These are phyloP conservation scores for Backusella australiensis DNA, from an alignment of 192 early-diverging fungal species.

Conservation along the genomic window DNA sequence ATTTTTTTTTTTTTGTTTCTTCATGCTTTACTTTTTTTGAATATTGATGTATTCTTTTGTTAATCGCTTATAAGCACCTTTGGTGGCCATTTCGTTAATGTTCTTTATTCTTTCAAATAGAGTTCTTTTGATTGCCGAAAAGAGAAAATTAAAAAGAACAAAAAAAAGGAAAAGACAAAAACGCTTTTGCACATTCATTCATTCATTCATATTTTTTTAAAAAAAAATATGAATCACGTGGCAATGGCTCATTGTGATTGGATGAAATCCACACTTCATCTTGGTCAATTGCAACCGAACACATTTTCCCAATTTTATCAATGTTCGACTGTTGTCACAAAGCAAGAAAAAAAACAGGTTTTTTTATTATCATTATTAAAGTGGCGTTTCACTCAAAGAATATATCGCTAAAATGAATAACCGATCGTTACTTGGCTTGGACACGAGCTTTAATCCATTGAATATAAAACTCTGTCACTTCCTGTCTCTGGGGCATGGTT, in stretches of 20 bases:
- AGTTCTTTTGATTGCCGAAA: neutral
- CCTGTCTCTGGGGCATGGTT: slow-evolving; percentile 24
- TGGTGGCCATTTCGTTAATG: slow-evolving; percentile 70
- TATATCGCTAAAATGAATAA: neutral
- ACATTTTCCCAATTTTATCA: neutral
- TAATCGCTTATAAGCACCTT: slow-evolving; percentile 72
- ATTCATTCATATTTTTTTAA: neutral
- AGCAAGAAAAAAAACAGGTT: neutral
- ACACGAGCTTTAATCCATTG: slow-evolving; percentile 33
- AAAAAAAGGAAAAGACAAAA: neutral
- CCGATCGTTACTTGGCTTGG: neutral
- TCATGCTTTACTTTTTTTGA: slow-evolving; percentile 44
- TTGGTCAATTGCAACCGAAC: neutral
- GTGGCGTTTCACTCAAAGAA: neutral
- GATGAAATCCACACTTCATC: neutral
- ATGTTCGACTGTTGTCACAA: neutral
- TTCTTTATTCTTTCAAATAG: neutral
- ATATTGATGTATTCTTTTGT: slow-evolving; percentile 78
- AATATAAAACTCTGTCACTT: slow-evolving; percentile 39
- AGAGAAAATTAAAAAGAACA: neutral
- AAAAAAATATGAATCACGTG: slow-evolving; percentile 1
- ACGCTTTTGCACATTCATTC: neutral
- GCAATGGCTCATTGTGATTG: neutral
- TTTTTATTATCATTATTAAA: neutral
- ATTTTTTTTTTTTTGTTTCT: neutral